Evolutionary conservation across 331 rosid species (phyloP), one percentile per base, ranked within the genome.

Genomic region (Malus hybrid): DNA sequence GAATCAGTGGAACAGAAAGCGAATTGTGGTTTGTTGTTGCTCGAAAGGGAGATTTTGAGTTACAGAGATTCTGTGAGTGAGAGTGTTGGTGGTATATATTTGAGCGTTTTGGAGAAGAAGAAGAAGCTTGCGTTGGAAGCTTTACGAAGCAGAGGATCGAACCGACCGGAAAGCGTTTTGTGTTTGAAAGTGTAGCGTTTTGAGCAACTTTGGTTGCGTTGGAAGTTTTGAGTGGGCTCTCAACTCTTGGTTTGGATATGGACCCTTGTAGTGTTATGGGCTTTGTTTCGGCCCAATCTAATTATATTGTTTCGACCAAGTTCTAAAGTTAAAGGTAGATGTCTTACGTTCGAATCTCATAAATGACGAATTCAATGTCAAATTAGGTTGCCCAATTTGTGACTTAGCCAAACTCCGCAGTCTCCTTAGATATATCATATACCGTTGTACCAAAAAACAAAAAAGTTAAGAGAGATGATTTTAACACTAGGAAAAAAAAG

Each of bases 401-500:
- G 39, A 6, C 9, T 34, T 34, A 34, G 0, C 9, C 2, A 0
- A 34, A 6, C 2, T 34, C 2, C 0, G 0, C 39, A 34, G 0
- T 34, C 39, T 6, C 9, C 39, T 6, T 34, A 34, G 8, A 33
- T 33, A 33, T 33, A 33, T 2, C 7, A 33, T 33, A 33, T 33
- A 33, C 7, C 7, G 7, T 33, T 33, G 36, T 33, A 33, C 36
- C 1, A 33, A 33, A 33, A 33, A 33, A 33, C 4, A 4, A 33
- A 6, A 33, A 34, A 34, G 39, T 34, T 34, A 34, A 34, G 39
- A 34, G 39, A 34, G 39, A 34, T 34, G 39, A 34, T 34, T 34
- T 34, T 34, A 6, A 34, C 39, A 34, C 39, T 33, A 34, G 0
- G 2, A 34, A 6, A 34, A 34, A 34, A 34, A 34, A 6, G 9